These are phyloP conservation scores for Paraconiothyrium brasiliense DNA, from an alignment of 2,329 filamentous ascomycete species.

Conservation along the genomic window DNA sequence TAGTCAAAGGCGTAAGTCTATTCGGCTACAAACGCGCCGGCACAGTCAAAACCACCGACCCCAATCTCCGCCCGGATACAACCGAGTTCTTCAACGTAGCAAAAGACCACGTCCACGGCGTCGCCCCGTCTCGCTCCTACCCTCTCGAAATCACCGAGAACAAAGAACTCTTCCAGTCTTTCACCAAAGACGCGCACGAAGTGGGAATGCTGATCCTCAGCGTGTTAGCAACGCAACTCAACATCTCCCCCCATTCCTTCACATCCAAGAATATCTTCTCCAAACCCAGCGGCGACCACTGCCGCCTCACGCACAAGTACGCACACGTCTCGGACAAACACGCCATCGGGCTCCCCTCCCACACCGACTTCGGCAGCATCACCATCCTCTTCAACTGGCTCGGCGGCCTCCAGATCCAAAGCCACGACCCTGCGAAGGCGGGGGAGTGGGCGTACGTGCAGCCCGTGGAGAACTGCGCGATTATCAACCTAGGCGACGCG, in stretches of 20 bases:
- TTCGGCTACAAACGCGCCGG: neutral
- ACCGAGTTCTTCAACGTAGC: slow-evolving; percentile 1
- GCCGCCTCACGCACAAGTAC: neutral
- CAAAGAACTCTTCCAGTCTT: neutral
- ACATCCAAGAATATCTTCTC: neutral
- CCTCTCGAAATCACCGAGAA: neutral
- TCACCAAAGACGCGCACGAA: neutral
- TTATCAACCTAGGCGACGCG: slow-evolving; percentile 57
- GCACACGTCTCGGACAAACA: neutral
- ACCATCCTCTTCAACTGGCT: slow-evolving; percentile 65
- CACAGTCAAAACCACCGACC: neutral
- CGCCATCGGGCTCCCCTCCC: slow-evolving; percentile 32
- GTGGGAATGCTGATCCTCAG: neutral
- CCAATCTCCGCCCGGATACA: neutral
- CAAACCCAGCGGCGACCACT: neutral
- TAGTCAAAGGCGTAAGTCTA: neutral
- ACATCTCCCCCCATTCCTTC: neutral
- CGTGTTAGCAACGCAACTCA: neutral
- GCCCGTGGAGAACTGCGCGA: slow-evolving; percentile 56
- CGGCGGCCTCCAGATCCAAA: slow-evolving; percentile 60
- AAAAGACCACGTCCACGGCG: neutral
- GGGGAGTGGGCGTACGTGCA: slow-evolving; percentile 59
- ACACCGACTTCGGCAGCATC: slow-evolving; percentile 64
- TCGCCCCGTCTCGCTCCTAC: neutral
- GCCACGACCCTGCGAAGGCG: slow-evolving; percentile 12